phyloP scores from a whole-genome alignment of 2,329 filamentous ascomycete genomes.

The Metarhizium album region DNA sequence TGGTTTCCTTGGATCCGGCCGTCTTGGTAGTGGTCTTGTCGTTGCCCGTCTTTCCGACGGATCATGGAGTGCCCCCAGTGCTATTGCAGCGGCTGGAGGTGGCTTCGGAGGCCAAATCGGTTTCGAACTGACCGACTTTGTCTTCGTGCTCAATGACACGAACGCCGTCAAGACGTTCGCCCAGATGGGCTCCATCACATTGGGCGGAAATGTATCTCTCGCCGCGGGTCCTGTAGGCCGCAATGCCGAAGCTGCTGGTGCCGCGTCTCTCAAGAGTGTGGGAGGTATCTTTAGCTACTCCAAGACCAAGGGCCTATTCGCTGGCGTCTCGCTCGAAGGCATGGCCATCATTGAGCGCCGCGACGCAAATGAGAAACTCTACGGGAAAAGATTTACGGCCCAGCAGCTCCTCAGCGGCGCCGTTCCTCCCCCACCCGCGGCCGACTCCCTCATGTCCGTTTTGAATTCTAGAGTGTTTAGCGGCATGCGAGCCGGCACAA shows the following conservation, averaged over 20 bases:
- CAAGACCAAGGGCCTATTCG: constrained; percentile 95
- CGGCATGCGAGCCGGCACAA: constrained; percentile 39
- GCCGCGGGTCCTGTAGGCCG: constrained; percentile 88
- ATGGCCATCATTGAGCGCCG: constrained; percentile 87
- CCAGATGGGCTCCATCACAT: constrained; percentile 79
- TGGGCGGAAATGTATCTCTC: constrained; percentile 93
- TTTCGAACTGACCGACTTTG: constrained; percentile 85
- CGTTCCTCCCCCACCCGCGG: constrained; percentile 67
- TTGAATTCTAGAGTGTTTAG: constrained; percentile 79
- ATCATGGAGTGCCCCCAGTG: constrained; percentile 70
- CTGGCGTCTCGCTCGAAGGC: constrained; percentile 88
- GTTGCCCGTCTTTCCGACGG: constrained; percentile 70
- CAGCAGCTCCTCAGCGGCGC: constrained; percentile 69
- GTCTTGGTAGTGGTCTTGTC: constrained; percentile 73
- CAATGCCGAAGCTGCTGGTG: constrained; percentile 92
- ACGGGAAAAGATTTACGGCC: constrained; percentile 73
- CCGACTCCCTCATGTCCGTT: constrained; percentile 73
- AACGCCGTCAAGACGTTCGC: constrained; percentile 88
- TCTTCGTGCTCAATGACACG: constrained; percentile 94
- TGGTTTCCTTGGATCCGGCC: constrained; percentile 72
- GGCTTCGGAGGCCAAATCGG: constrained; percentile 81
- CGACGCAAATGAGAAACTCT: constrained; percentile 95
- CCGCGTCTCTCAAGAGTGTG: constrained; percentile 79
- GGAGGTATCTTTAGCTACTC: constrained; percentile 94
- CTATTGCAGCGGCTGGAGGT: constrained; percentile 70